Evolutionary conservation across 208 protist genomes (phyloP).

Genomic region (Zelonia costaricensis): DNA sequence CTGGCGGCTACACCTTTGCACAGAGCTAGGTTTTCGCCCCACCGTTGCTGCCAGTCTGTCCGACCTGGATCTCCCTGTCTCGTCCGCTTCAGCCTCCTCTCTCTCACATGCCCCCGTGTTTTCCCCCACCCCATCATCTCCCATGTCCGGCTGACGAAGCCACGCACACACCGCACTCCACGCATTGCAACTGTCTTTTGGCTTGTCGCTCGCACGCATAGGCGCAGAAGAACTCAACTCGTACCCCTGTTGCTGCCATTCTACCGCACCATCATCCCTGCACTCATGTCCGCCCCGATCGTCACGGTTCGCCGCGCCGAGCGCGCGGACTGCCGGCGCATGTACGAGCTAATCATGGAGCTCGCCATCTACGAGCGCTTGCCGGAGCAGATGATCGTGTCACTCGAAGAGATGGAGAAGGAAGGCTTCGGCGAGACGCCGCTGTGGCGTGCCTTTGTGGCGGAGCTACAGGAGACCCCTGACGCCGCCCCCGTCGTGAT

Average conservation of each 20-base stretch:
- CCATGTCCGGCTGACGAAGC: too few species aligned
- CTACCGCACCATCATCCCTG: too few species aligned
- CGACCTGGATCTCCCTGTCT: too few species aligned
- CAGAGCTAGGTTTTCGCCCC: too few species aligned
- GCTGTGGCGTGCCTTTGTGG: conserved; percentile 48
- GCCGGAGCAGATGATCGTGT: conserved; percentile 34
- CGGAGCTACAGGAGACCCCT: conserved; percentile 25
- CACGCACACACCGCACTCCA: too few species aligned
- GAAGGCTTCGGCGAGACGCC: conserved; percentile 34
- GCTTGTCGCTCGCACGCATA: background rate
- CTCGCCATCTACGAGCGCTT: conserved; percentile 44
- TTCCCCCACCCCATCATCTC: background rate
- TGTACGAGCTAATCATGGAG: conserved; percentile 47
- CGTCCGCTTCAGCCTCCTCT: too few species aligned
- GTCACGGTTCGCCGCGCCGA: conserved; percentile 34
- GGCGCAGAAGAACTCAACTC: too few species aligned
- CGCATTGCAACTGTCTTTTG: too few species aligned
- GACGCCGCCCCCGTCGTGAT: conserved; percentile 24
- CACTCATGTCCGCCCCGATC: conserved; percentile 4
- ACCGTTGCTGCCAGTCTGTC: too few species aligned
- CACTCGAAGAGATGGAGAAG: conserved; percentile 37
- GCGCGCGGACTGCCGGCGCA: conserved; percentile 26
- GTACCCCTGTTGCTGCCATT: too few species aligned
- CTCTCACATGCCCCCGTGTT: too few species aligned
- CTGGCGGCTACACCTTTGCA: too few species aligned